These are phyloP conservation scores for Neocallimastix lanati DNA, from an alignment of 192 early-diverging fungal species.

Conservation along the genomic window DNA sequence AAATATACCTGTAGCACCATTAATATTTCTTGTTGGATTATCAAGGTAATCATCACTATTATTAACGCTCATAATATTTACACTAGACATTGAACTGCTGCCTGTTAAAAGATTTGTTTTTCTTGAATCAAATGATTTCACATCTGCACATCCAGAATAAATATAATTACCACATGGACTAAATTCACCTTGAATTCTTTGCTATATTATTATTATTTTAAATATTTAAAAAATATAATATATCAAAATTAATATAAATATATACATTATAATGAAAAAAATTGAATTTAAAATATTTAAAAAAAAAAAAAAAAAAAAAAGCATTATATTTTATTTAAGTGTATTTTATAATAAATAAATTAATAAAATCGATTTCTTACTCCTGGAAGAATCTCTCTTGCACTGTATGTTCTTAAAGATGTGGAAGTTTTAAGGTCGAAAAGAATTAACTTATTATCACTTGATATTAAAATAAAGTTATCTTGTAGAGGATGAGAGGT, in stretches of 20 bases:
- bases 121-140: constrained; percentile 5
- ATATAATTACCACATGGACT: constrained; percentile 31
- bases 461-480: constrained; percentile 24
- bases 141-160: constrained; percentile 20
- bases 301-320: no score
- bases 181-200: constrained; percentile 22
- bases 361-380: constrained; percentile 2
- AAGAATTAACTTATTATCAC: constrained; percentile 29
- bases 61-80: not conserved
- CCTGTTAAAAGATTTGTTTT: not conserved
- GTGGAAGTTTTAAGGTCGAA: constrained; percentile 19
- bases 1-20: constrained; percentile 16
- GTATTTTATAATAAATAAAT: no score
- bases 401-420: constrained; percentile 14
- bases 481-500: constrained; percentile 20
- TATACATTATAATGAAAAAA: no score
- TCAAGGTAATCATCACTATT: not conserved
- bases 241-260: not conserved
- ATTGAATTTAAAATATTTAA: no score
- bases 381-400: constrained; percentile 16
- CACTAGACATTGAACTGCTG: not conserved
- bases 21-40: not conserved
- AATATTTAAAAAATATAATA: not conserved
- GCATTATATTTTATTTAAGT: no score
- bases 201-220: not conserved